Base-by-base conservation (phyloP, 1,284 basidiomycete genomes). In the Cutaneotrichosporon cutaneum region DNA sequence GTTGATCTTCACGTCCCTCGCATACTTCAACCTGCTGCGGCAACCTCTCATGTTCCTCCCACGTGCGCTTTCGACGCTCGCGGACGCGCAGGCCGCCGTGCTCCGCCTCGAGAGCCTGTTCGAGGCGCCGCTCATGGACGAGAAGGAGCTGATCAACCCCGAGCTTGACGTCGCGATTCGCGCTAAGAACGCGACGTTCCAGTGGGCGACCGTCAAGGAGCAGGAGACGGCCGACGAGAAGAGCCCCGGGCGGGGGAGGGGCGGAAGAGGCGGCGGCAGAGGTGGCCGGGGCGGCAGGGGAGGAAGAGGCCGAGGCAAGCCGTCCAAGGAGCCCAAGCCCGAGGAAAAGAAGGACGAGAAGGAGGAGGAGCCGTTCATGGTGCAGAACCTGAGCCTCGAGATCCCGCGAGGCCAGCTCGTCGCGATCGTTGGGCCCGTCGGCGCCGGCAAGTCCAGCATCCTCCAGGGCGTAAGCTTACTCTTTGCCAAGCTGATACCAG, bases 11-110 rank as follows among this genome's bases (percentile, higher is more conserved):
- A 83, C 88, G 0, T 87, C 87, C 14, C 81, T 90, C 54, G 84
- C 85, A 32, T 81, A 88, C 60, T 90, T 90, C 81, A 85, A 86
- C 79, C 79, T 86, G 35, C 82, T 86, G 44, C 83, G 87, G 18
- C 86, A 88, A 75, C 86, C 87, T 2, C 81, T 88, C 73, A 85
- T 88, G 84, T 87, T 88, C 76, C 77, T 88, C 24, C 87, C 87
- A 0, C 83, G 87, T 24, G 84, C 86, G 0, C 77, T 89, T 13
- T 85, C 86, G 0, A 82, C 85, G 0, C 84, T 85, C 53, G 83
- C 86, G 0, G 88, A 90, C 69, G 87, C 87, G 2, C 80, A 82
- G 61, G 88, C 84, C 67, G 87, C 87, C 0, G 70, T 88, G 14
- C 74, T 77, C 27, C 83, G 87, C 6, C 80, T 89, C 1, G 74